These are phyloP conservation scores for Hymenoscyphus fructigenus DNA, from an alignment of 2,329 filamentous ascomycete genomes.

Conservation along the genomic window DNA sequence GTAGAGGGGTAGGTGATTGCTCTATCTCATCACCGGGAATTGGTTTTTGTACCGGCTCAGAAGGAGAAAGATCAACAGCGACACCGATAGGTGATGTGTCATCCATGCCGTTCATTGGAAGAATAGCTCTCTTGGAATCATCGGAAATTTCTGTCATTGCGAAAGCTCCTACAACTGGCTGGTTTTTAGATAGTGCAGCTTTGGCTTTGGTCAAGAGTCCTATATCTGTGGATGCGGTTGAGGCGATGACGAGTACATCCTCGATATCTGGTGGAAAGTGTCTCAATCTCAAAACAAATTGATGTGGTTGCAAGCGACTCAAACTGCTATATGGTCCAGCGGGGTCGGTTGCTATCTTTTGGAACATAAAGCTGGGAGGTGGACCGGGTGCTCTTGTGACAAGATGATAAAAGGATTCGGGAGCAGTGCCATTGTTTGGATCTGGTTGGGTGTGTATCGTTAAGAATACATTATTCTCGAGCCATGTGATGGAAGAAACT, in stretches of 20 bases:
- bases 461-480: conserved; percentile 84
- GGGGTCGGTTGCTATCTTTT: conserved; percentile 70
- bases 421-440: conserved; percentile 48
- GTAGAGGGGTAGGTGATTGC: conserved; percentile 71
- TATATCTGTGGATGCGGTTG: conserved; percentile 76
- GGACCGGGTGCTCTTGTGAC: conserved; percentile 62
- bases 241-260: conserved; percentile 79
- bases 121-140: conserved; percentile 71
- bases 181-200: conserved; percentile 60
- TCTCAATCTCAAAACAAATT: conserved; percentile 74
- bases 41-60: conserved; percentile 74
- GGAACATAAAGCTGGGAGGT: conserved; percentile 63
- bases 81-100: conserved; percentile 80
- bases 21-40: conserved; percentile 76
- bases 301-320: conserved; percentile 66
- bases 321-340: conserved; percentile 65
- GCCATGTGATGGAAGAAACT: conserved; percentile 83
- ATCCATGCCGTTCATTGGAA: conserved; percentile 68
- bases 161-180: conserved; percentile 65
- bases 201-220: conserved; percentile 76
- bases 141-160: conserved; percentile 70
- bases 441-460: conserved; percentile 71
- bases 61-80: conserved; percentile 79
- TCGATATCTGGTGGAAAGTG: conserved; percentile 78
- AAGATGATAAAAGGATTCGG: conserved; percentile 73